Base-by-base conservation (phyloP, 768 basidiomycete species). In the Leccinum sublutescens region DNA sequence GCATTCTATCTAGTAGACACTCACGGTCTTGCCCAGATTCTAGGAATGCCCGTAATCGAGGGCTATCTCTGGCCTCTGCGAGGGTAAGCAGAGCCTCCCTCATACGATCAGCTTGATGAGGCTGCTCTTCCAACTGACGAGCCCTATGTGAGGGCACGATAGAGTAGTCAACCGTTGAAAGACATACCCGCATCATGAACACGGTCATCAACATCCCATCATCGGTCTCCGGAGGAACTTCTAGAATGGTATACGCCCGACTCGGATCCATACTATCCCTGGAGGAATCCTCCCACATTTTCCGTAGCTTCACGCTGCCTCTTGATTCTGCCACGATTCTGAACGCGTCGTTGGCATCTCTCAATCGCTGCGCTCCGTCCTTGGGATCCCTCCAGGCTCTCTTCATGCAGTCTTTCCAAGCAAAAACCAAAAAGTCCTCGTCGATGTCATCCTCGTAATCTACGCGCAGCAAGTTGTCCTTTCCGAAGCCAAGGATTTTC, bases 151-250 rank as follows among this genome's bases (percentile, higher is more conserved):
- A 66, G 62, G 33, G n/a, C 9, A 36, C 21, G 55, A 51, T 19
- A 55, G 11, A 29, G 55, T 10, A 55, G 56, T 5, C 9, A 57
- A 23, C 53, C 54, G 54, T 50, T 15, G 31, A 34, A 54, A 45
- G 55, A 74, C 78, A 66, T 65, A 91, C 91, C 76, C 91, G 76
- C 80, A 94, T 80, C 48, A 76, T 69, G 68, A 80, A 93, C 9
- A 93, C 81, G 5, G 85, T 87, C 62, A 91, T 78, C 31, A 95
- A 69, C 83, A 91, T 88, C n/a, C 78, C 74, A 49, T 95, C 92
- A 47, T 90, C 89, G 10, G 86, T 81, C n/a, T 87, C 87, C 55
- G 77, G 74, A 7, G 87, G 85, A 27, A 88, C 79, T 63, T 88
- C 89, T 33, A 94, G 76, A 21, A 85, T 83, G 55, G 80, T 76